Base-by-base conservation (phyloP, 2,329 filamentous ascomycete species). In the Fusarium sublunatum region DNA sequence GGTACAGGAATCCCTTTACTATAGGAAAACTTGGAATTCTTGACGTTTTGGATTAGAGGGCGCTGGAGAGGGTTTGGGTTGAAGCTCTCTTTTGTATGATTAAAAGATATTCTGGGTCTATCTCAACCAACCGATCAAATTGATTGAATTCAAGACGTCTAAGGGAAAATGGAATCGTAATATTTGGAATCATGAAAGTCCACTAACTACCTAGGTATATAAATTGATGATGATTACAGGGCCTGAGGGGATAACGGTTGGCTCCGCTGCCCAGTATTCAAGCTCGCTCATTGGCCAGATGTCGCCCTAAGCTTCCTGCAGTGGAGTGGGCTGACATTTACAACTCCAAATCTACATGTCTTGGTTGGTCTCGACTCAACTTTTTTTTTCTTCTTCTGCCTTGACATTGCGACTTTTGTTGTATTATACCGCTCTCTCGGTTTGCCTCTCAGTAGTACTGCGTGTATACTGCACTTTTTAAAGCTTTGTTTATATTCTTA, bases 271-370 rank as follows among this genome's bases (percentile, higher is more conserved):
- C 12, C 6, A 24, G 11, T 9, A 31, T 19, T 13, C 1, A 42
- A 15, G 22, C 13, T 41, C 24, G 12, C 15, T 29, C 13, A 67
- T 67, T 67, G 64, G 64, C 6, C 11, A n/a, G 7, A n/a, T 10
- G 12, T 12, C 24, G 35, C 41, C 22, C 34, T 39, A 50, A 42
- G 45, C 39, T 40, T 15, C 31, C 26, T 42, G 19, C 19, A 26
- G 53, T 55, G 46, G 32, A 34, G 58, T 68, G 39, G 49, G 44
- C 65, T 66, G 65, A 68, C 66, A 26, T 41, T 60, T 48, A 65
- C 54, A 54, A 57, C 57, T 36, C 56, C 44, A 38, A 53, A 48
- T 42, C 52, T 46, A 28, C 29, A 12, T 19, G 19, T 34, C 47
- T 38, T 22, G 36, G 28, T 32, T 36, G 9, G 50, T 35, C 31